A percentile compares a stretch with the other conserved stretches of the same genome.
These are phyloP conservation scores for Platanthera guangdongensis DNA, from an alignment of 106 monocot species.

Conservation along the genomic window DNA sequence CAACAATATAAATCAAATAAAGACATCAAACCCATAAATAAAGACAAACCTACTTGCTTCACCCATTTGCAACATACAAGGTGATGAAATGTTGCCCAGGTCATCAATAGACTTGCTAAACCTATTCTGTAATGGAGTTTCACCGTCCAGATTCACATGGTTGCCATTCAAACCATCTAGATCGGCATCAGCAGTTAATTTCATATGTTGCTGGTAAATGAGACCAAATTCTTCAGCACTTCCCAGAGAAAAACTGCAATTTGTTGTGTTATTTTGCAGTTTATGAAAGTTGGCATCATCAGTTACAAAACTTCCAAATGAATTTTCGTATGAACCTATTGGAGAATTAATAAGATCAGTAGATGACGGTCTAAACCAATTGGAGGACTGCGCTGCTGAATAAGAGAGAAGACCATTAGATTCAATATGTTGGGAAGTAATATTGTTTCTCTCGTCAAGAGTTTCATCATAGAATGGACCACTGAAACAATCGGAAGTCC, in stretches of 20 bases:
- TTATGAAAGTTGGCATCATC: conserved; percentile 15
- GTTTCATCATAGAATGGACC: neutral
- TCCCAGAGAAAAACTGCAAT: neutral
- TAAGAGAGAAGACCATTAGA: conserved; percentile 3
- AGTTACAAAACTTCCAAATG: conserved; percentile 10
- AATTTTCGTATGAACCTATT: conserved; percentile 12
- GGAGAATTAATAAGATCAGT: neutral
- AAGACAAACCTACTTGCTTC: conserved; percentile 11
- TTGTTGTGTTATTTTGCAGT: conserved; percentile 13
- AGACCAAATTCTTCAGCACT: conserved; percentile 5
- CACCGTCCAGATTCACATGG: conserved; percentile 6
- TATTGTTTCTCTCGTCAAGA: conserved; percentile 6
- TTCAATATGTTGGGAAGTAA: conserved; percentile 2
- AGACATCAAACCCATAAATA: neutral
- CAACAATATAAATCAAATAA: neutral
- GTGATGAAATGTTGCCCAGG: conserved; percentile 7
- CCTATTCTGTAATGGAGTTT: conserved; percentile 2
- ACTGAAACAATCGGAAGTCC: conserved; percentile 11
- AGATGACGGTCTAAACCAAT: conserved; percentile 18
- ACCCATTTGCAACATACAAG: conserved; percentile 12
- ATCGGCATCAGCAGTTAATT: conserved; percentile 4
- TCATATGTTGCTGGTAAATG: neutral
- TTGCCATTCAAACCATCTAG: conserved; percentile 4
- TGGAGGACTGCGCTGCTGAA: conserved; percentile 1
- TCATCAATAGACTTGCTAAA: conserved; percentile 4